phyloP scores from a whole-genome alignment of 2,329 filamentous ascomycete species.

The Ascocoryne sarcoides region DNA sequence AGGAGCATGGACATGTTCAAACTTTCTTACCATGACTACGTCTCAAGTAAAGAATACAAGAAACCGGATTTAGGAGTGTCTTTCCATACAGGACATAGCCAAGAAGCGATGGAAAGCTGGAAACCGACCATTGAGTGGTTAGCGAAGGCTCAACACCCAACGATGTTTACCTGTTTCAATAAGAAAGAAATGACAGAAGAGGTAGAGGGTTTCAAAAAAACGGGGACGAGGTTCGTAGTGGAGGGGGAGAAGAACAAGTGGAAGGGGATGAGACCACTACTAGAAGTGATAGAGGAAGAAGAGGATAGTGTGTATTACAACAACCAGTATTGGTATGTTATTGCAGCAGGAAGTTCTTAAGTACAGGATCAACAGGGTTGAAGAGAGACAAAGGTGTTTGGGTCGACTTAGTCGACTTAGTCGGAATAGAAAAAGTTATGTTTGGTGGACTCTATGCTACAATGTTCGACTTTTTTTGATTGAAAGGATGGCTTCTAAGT shows the following conservation, averaged over 20 bases:
- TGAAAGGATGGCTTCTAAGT: no score
- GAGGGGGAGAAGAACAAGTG: slow-evolving; percentile 13
- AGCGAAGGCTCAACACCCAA: slow-evolving; percentile 5
- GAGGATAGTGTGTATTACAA: slow-evolving; percentile 9
- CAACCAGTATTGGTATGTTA: slow-evolving; percentile 15
- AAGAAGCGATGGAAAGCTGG: slow-evolving; percentile 8
- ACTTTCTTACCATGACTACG: slow-evolving; percentile 12
- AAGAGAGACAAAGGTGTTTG: no score
- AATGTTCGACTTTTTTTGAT: no score
- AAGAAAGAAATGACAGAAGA: slow-evolving; percentile 14
- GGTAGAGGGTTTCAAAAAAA: slow-evolving; percentile 2
- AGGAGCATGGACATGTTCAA: slow-evolving; percentile 7
- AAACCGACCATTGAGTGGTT: slow-evolving; percentile 10
- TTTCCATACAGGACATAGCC: slow-evolving; percentile 13
- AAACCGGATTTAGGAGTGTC: slow-evolving; percentile 13
- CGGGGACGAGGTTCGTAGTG: slow-evolving; percentile 7
- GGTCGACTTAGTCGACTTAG: no score
- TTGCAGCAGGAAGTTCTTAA: no score
- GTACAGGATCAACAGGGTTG: no score
- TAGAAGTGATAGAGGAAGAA: slow-evolving; percentile 11
- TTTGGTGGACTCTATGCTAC: no score
- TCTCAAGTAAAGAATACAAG: neutral
- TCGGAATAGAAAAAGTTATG: no score
- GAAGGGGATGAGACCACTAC: slow-evolving; percentile 9
- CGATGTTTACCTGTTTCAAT: slow-evolving; percentile 15